Evolutionary conservation across 495 filamentous ascomycete genomes (phyloP), one percentile per base, ranked within the genome.

Genomic region (Parathielavia appendiculata): DNA sequence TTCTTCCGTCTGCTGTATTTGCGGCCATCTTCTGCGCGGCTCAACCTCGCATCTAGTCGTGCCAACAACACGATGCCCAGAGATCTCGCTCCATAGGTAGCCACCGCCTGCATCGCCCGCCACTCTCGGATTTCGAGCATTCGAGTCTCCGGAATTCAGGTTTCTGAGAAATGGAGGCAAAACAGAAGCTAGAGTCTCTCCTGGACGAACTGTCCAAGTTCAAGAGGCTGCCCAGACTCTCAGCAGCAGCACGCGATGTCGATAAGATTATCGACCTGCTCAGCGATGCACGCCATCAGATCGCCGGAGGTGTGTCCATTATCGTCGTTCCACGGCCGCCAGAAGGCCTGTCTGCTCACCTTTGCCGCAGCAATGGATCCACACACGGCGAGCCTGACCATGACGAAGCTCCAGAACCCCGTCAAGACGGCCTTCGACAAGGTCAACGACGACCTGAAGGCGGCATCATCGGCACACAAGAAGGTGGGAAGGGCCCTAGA

Each of bases 341-440:
- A 40, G 7, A 5, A 48, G 38, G 44, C 38, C 13, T 19, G n/a
- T 20, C 17, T 20, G 30, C 32, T 45, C 43, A 55, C 32, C 26
- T 51, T 38, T 32, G 4, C 13, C 17, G 8, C 56, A 71, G 71
- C 68, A 17, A 62, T 71, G 83, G 90, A 95, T 63, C 85, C 90
- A 9, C 81, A 81, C 48, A 81, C 81, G 34, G 81, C 88, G 12
- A 80, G 83, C 8, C 71, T 88, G 26, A 88, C 83, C 17, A 76
- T 98, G 35, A 86, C 87, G 4, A 93, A 88, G 67, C 83, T 95
- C 11, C 91, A 96, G 64, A 91, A 84, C 61, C 87, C 91, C 1
- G 75, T 93, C 39, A 91, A 89, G 62, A 71, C 83, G 36, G 84
- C 86, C 0, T 85, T 98, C 56, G 89, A 95, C 23, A 77, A 77